phyloP scores from a whole-genome alignment of 2,329 filamentous ascomycete genomes.

The Colletotrichum sp. region DNA sequence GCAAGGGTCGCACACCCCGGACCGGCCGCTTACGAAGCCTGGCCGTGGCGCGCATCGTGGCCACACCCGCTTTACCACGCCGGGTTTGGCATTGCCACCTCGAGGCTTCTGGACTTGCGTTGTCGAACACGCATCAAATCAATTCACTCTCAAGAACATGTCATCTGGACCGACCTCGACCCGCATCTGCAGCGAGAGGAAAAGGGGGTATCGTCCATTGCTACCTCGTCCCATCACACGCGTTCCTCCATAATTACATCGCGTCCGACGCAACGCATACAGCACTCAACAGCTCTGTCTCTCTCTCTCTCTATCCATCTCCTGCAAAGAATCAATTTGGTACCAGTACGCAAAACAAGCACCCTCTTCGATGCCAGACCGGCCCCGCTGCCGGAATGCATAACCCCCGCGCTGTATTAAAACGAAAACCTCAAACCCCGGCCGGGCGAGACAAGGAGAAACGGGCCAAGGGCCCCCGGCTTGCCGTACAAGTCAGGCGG shows the following conservation, averaged over 20 bases:
- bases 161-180: background rate
- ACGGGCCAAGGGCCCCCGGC: background rate
- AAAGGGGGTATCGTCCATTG: constrained; percentile 25
- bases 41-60: background rate
- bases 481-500: background rate
- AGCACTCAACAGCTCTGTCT: background rate
- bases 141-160: background rate
- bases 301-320: background rate
- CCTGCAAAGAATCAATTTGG: constrained; percentile 1
- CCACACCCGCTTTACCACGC: background rate
- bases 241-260: constrained; percentile 17
- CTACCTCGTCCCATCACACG: constrained; percentile 16
- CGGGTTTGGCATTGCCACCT: background rate
- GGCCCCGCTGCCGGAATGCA: background rate
- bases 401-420: constrained; percentile 13
- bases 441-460: constrained; percentile 15
- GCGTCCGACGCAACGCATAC: background rate
- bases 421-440: constrained; percentile 10
- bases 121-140: background rate
- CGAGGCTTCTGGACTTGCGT: background rate
- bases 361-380: background rate
- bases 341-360: constrained; percentile 16
- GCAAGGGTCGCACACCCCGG: background rate
- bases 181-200: background rate
- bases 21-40: background rate